Evolutionary conservation across 1,284 basidiomycete species (phyloP).

Genomic region (Microbotryum lychnidis-dioicae): DNA sequence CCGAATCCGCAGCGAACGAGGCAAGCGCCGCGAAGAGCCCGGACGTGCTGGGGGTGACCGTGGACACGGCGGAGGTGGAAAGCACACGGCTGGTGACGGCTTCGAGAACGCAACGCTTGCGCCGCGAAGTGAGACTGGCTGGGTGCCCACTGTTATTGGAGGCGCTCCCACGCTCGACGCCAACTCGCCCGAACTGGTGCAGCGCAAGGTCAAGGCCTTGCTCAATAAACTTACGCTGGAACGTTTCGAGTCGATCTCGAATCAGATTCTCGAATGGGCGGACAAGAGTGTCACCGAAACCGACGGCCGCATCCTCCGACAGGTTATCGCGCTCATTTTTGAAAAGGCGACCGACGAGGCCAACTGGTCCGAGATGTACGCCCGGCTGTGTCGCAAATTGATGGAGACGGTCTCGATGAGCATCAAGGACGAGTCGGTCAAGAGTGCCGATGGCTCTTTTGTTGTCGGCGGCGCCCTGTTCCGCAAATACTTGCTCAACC

Average conservation of each 20-base stretch:
- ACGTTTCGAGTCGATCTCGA: constrained; percentile 89
- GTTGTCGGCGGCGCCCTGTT: constrained; percentile 77
- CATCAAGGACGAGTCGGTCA: constrained; percentile 78
- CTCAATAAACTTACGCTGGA: constrained; percentile 97
- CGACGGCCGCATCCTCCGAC: constrained; percentile 86
- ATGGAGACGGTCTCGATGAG: constrained; percentile 78
- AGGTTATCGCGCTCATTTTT: constrained; percentile 91
- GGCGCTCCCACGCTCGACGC: constrained; percentile 5
- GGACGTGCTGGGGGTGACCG: constrained; percentile 30
- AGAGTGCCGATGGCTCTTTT: constrained; percentile 66
- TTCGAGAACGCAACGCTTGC: constrained; percentile 29
- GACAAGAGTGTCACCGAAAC: constrained; percentile 88
- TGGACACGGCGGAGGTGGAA: constrained; percentile 40
- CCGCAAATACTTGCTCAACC: constrained; percentile 82
- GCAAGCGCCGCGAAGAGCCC: constrained; percentile 41
- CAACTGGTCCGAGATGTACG: constrained; percentile 94
- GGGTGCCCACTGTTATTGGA: constrained; percentile 51
- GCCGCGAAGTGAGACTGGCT: constrained; percentile 64
- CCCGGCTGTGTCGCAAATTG: constrained; percentile 85
- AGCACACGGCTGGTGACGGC: constrained; percentile 51
- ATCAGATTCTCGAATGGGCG: constrained; percentile 86
- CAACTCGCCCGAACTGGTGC: constrained; percentile 51
- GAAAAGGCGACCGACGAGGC: constrained; percentile 96
- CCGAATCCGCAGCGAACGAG: constrained; percentile 63
- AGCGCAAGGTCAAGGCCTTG: constrained; percentile 84